A percentile compares a stretch with the other conserved stretches of the same genome.
Evolutionary conservation across 352 stramenopile species (phyloP).

Genomic region (Phytopythium ostracodes): DNA sequence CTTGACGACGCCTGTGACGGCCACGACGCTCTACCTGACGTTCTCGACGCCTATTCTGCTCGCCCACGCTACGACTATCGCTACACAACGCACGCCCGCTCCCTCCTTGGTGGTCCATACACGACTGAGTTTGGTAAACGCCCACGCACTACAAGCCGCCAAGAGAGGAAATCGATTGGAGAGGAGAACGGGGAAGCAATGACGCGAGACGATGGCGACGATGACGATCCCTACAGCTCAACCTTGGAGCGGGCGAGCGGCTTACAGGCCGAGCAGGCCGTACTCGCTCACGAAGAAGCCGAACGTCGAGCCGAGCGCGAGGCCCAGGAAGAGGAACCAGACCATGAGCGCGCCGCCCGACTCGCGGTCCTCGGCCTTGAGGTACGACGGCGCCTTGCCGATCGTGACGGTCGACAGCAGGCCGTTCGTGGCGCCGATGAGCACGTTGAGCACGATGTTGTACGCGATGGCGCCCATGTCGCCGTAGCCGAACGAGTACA

Average conservation of each 20-base stretch:
- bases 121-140: background rate
- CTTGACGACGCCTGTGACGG: too few species aligned
- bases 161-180: background rate
- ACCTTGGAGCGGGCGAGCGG: too few species aligned
- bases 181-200: too few species aligned
- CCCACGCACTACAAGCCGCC: background rate
- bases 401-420: constrained; percentile 46
- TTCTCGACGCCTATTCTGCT: background rate
- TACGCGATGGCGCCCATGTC: constrained; percentile 16
- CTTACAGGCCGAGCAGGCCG: constrained; percentile 24
- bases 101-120: background rate
- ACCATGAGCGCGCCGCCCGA: constrained; percentile 38
- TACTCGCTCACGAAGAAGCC: constrained; percentile 31
- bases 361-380: constrained; percentile 35
- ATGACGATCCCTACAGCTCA: background rate
- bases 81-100: background rate
- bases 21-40: too few species aligned
- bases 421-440: constrained; percentile 32
- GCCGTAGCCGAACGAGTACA: constrained; percentile 38
- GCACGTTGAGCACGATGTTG: constrained; percentile 30
- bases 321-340: constrained; percentile 37
- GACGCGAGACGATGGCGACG: too few species aligned
- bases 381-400: constrained; percentile 26
- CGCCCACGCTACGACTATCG: too few species aligned
- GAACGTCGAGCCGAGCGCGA: constrained; percentile 27